A percentile compares a stretch with the other conserved stretches of the same genome.
phyloP scores from a whole-genome alignment of 1,139 yeast species.

The Suhomyces wounanorum region DNA sequence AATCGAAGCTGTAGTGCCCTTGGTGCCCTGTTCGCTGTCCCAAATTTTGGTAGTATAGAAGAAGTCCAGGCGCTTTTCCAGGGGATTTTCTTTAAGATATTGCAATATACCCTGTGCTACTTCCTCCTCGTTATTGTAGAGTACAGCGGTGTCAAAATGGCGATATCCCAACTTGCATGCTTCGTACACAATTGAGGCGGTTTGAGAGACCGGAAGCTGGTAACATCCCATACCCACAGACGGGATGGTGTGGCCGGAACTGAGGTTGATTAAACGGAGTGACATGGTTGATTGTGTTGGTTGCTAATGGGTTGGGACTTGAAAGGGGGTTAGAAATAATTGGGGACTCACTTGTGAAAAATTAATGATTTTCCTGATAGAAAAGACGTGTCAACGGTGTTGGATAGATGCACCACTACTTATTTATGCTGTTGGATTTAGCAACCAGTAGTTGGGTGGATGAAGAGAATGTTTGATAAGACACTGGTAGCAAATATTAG shows the following conservation, averaged over 20 bases:
- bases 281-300: constrained; percentile 3
- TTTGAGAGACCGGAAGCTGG: constrained; percentile 27
- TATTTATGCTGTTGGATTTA: not conserved
- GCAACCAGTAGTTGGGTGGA: not conserved
- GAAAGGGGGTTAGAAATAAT: not conserved
- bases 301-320: no score
- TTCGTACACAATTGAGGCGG: constrained; percentile 41
- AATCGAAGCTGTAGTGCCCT: constrained; percentile 28
- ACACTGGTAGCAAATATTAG: not conserved
- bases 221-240: constrained; percentile 43
- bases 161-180: constrained; percentile 54
- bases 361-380: no score
- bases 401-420: not conserved
- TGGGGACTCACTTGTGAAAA: not conserved
- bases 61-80: constrained; percentile 55
- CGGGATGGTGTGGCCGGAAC: constrained; percentile 34
- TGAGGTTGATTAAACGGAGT: constrained; percentile 17
- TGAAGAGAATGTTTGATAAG: not conserved
- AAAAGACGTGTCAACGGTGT: no score
- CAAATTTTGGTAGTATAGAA: constrained; percentile 58
- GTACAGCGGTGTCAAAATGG: constrained; percentile 62
- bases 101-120: constrained; percentile 54
- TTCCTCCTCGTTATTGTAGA: constrained; percentile 58
- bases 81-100: constrained; percentile 55
- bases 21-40: constrained; percentile 37